Evolutionary conservation across 495 filamentous ascomycete genomes (phyloP), one percentile per base, ranked within the genome.

Genomic region (Podospora appendiculata): DNA sequence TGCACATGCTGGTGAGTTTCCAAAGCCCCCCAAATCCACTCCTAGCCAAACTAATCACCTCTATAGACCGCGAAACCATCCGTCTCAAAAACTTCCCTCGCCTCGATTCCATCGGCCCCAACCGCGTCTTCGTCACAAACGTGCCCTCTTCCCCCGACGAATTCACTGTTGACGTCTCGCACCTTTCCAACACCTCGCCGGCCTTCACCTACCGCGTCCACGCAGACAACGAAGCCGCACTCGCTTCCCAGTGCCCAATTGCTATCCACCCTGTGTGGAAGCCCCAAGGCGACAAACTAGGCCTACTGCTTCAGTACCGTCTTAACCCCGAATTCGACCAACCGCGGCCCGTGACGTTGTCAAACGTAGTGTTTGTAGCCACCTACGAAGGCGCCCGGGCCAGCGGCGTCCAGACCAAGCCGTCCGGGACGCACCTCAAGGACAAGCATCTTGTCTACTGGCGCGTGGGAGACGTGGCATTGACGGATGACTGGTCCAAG

Each of bases 201-300:
- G 93, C 88, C 33, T 98, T 98, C 74, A 96, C 92, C 54, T 98
- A 97, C 64, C 87, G 92, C 66, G 72, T 96, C n/a, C 89, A 95
- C 57, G 64, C 90, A 32, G 85, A 93, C 32, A 76, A 80, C 49
- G 68, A 81, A 12, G 73, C 79, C 25, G 63, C 81, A n/a, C 86
- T 87, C 60, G 83, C 61, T 13, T 53, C 66, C 19, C 61, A 74
- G 36, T 72, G 85, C 17, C 93, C 94, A 0, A 70, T 98, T 32
- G 75, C 86, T 43, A 73, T 96, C 57, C 85, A 80, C 38, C 84
- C 91, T 25, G 80, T 77, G 6, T 96, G 92, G 90, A 89, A 90
- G 50, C 72, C 87, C 7, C 88, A 95, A 62, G 77, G 84, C 38
- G 82, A 84, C 46, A 90, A 95, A 63, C 80, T 89, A 18, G 89